Evolutionary conservation across 2,329 filamentous ascomycete genomes (phyloP), one percentile per base, ranked within the genome.

Genomic region (Aspergillus fijiensis): DNA sequence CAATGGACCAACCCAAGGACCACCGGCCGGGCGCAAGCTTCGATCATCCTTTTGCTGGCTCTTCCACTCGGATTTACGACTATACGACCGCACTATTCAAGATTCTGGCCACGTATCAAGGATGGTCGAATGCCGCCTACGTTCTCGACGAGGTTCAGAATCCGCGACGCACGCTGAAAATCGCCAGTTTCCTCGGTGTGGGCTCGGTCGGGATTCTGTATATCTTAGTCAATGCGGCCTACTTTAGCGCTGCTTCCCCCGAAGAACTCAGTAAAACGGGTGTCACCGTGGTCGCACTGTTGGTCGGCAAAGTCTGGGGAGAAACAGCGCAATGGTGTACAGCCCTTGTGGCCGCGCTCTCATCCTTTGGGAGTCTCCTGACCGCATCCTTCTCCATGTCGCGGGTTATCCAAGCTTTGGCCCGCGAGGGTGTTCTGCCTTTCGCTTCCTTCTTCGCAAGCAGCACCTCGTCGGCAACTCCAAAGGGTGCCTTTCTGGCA

Each of bases 11-110:
- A 51, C 60, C 66, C 3, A 84, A 84, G 67, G 80, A 88, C 48
- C 81, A 84, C 39, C 84, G 85, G 68, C 85, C 85, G 5, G 74
- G 86, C 69, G 61, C 66, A 25, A 89, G 87, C 77, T 88, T 90
- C 69, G 73, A 75, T 64, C 81, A 87, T 60, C 83, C 86, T 10
- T 90, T 90, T 63, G 81, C 83, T 51, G 87, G 87, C 9, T 89
- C 87, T 1, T 65, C 67, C 0, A 65, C 65, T 5, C 88, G 85
- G 0, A 84, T 85, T 7, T 87, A 83, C 65, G 82, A 85, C 1
- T 90, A 90, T 64, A 86, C 89, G n/a, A 89, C 85, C 1, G 87
- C 88, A 0, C 76, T 90, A 0, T 89, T 89, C 79, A 90, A 89
- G 66, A 87, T 90, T 63, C 87, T 90, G 67, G 90, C 87, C 83